phyloP scores from a whole-genome alignment of 1,139 yeast species.

The Scheffersomyces titani region DNA sequence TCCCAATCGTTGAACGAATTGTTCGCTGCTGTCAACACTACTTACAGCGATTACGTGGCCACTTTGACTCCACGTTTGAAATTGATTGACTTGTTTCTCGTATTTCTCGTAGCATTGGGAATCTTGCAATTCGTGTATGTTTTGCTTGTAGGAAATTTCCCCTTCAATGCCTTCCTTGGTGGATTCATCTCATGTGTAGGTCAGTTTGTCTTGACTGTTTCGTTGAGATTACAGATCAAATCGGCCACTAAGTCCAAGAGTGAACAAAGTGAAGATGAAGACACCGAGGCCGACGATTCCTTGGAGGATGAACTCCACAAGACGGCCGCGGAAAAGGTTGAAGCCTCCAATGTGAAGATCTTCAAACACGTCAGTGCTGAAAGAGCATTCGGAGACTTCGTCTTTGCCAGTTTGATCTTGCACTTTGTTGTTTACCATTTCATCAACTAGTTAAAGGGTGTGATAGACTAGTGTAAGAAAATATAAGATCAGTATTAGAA shows the following conservation, averaged over 20 bases:
- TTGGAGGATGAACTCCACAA: neutral
- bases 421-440: slow-evolving; percentile 92
- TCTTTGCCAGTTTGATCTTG: slow-evolving; percentile 82
- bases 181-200: slow-evolving; percentile 94
- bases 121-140: slow-evolving; percentile 77
- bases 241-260: slow-evolving; percentile 7
- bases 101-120: slow-evolving; percentile 74
- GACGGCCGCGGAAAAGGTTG: slow-evolving; percentile 1
- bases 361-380: slow-evolving; percentile 67
- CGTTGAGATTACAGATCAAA: slow-evolving; percentile 68
- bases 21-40: slow-evolving; percentile 45
- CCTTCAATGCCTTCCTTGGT: slow-evolving; percentile 94
- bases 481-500: neutral
- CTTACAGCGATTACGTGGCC: slow-evolving; percentile 47
- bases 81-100: slow-evolving; percentile 77
- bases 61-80: slow-evolving; percentile 51
- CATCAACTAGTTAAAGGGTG: slow-evolving; percentile 55
- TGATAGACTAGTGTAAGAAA: neutral
- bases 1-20: slow-evolving; percentile 39
- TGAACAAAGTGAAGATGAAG: slow-evolving; percentile 5
- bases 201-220: slow-evolving; percentile 85
- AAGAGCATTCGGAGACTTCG: slow-evolving; percentile 85
- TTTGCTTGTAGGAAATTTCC: slow-evolving; percentile 80
- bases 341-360: slow-evolving; percentile 16
- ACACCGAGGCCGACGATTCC: slow-evolving; percentile 6